Evolutionary conservation across 805 yeast genomes (phyloP), one percentile per base, ranked within the genome.

Genomic region (Kuraishia floccosa): DNA sequence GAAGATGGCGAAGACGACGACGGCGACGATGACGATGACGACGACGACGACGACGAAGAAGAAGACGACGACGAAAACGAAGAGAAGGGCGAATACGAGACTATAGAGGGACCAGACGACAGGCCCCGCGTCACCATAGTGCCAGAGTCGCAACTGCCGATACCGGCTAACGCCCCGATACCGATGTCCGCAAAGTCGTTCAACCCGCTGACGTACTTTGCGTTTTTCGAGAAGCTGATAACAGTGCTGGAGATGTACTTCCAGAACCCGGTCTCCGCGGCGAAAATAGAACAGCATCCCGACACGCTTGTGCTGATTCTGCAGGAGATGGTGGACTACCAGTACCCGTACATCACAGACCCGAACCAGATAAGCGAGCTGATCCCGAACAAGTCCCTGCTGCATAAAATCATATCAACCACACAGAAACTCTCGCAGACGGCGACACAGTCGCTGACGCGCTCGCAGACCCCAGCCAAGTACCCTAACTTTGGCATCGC

Each of bases 271-370:
- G 46, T 86, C 19, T 63, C 72, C 2, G 51, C 71, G 2, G 46
- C 67, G 17, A 79, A 76, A 40, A 54, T 91, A 8, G 76, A 69
- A 32, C 68, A 78, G 27, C 79, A 85, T 45, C 67, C 65, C 39
- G 93, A 85, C 44, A 72, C 81, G 2, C 53, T 86, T 27, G 66
- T 80, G 20, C 58, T 85, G 42, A 53, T 89, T 23, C 55, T 87
- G 37, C 79, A 75, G 44, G 91, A 82, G 46, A 72, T 83, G 73
- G 46, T 86, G 10, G 94, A 84, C 41, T 76, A 72, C 24, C 87
- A 89, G 3, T 62, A 66, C 21, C 94, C 96, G 2, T 70, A 69
- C 39, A 58, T 70, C 28, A 74, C 85, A 0, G 94, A 86, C 39
- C 60, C 73, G 32, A 83, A 84, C 48, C 66, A 72, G 29, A 49